A percentile compares a stretch with the other conserved stretches of the same genome.
Evolutionary conservation across 129 eudicot genomes (phyloP).

Genomic region (Flaveria ramosissima): DNA sequence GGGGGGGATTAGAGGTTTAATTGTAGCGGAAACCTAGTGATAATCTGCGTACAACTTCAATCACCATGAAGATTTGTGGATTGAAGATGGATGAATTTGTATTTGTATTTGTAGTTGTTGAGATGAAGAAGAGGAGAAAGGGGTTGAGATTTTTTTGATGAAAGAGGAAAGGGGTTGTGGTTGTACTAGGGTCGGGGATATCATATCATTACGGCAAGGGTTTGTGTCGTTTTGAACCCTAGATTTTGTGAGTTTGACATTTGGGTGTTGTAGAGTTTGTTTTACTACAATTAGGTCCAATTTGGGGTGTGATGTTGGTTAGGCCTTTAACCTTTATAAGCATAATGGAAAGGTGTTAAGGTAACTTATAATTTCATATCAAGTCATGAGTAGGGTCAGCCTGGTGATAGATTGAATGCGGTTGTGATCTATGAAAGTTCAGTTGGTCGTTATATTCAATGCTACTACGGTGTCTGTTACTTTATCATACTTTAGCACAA

Average conservation of each 20-base stretch:
- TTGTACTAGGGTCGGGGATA: not conserved
- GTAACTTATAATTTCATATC: too few species aligned
- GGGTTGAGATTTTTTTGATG: slow-evolving; percentile 18
- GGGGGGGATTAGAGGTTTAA: not conserved
- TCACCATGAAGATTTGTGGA: slow-evolving; percentile 18
- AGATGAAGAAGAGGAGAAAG: not conserved
- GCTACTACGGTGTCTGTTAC: too few species aligned
- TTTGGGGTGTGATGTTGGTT: not conserved
- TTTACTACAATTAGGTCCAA: not conserved
- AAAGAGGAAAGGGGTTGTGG: not conserved
- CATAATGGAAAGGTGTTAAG: too few species aligned
- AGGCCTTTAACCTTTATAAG: too few species aligned
- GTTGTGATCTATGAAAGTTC: too few species aligned
- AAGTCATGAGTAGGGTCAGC: too few species aligned
- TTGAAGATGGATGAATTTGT: not conserved
- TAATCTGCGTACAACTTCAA: slow-evolving; percentile 22
- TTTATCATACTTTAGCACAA: too few species aligned
- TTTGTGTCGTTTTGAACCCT: not conserved
- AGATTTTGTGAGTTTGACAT: not conserved
- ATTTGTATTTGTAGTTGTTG: not conserved
- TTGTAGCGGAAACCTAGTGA: not conserved
- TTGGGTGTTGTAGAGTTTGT: not conserved
- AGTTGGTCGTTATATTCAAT: too few species aligned
- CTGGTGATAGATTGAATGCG: too few species aligned
- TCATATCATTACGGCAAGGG: not conserved